A percentile compares a stretch with the other conserved stretches of the same genome.
phyloP scores from a whole-genome alignment of 2,329 filamentous ascomycete species.

The Elsinoe batatas region DNA sequence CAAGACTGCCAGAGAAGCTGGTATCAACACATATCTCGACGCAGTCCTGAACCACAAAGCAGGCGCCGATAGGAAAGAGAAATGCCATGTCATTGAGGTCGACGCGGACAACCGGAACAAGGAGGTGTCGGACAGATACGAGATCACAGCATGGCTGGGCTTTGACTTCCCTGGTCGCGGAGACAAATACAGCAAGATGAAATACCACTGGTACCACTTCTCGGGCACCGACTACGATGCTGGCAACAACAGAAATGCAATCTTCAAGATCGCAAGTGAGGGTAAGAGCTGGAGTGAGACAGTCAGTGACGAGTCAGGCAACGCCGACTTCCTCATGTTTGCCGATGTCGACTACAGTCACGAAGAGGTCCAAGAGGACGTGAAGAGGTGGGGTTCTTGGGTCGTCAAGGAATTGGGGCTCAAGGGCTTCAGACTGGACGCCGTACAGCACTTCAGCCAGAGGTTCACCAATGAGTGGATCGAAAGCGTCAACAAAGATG shows the following conservation, averaged over 20 bases:
- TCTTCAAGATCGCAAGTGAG: slow-evolving; percentile 54
- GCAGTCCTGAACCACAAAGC: slow-evolving; percentile 64
- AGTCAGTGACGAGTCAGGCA: slow-evolving; percentile 53
- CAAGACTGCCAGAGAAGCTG: slow-evolving; percentile 41
- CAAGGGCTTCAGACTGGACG: slow-evolving; percentile 56
- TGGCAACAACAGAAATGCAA: slow-evolving; percentile 43
- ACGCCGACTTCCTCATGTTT: slow-evolving; percentile 59
- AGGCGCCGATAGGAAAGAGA: slow-evolving; percentile 54
- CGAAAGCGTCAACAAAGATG: slow-evolving; percentile 37
- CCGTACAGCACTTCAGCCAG: slow-evolving; percentile 58
- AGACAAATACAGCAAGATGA: slow-evolving; percentile 48
- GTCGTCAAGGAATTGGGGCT: slow-evolving; percentile 49
- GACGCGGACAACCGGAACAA: slow-evolving; percentile 46
- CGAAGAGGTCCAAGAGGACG: slow-evolving; percentile 51
- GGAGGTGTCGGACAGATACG: slow-evolving; percentile 42
- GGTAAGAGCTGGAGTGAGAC: slow-evolving; percentile 52
- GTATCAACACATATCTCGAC: slow-evolving; percentile 56
- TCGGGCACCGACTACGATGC: slow-evolving; percentile 55
- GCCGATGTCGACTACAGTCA: slow-evolving; percentile 56
- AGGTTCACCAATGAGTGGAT: slow-evolving; percentile 55
- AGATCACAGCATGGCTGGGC: slow-evolving; percentile 57
- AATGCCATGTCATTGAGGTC: slow-evolving; percentile 52
- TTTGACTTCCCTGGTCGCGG: slow-evolving; percentile 53
- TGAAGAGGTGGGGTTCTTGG: slow-evolving; percentile 58
- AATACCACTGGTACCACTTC: slow-evolving; percentile 58